Percentiles rank a stretch among this genome's conserved stretches.
These are phyloP conservation scores for Hsuehochloa calcarea DNA, from an alignment of 176 grass and related monocot species.

Conservation along the genomic window DNA sequence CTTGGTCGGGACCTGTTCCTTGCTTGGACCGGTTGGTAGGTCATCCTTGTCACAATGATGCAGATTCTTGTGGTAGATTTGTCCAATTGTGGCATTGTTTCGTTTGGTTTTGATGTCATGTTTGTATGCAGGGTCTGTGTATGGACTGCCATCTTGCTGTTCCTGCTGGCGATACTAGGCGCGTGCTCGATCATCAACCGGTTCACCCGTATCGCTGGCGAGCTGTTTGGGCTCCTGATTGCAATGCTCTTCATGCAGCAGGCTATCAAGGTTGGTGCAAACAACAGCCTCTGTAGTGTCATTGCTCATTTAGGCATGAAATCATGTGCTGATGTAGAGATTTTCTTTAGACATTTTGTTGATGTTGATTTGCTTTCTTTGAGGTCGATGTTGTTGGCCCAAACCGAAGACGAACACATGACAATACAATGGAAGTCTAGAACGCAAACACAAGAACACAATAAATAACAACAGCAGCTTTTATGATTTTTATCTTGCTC, in stretches of 20 bases:
- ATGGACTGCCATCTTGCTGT: constrained; percentile 84
- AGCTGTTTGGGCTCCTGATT: constrained; percentile 97
- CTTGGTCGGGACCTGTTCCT: constrained; percentile 74
- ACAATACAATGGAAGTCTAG: too few relatives aligned
- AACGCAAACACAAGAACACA: too few relatives aligned
- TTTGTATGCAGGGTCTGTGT: constrained; percentile 80
- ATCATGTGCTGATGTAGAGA: constrained; percentile 1
- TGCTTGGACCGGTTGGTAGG: constrained; percentile 92
- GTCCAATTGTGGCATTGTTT: background rate
- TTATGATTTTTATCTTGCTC: too few relatives aligned
- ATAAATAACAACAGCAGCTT: too few relatives aligned
- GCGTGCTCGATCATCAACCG: constrained; percentile 91
- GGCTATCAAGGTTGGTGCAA: constrained; percentile 78
- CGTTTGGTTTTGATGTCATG: background rate
- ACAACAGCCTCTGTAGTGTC: background rate
- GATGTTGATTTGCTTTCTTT: background rate
- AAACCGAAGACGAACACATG: too few relatives aligned
- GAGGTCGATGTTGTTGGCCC: too few relatives aligned
- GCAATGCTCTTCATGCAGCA: constrained; percentile 99
- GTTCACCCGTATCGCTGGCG: constrained; percentile 89
- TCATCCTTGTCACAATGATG: background rate
- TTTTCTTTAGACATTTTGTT: background rate
- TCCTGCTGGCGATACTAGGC: constrained; percentile 75
- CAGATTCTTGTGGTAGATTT: constrained; percentile 1
- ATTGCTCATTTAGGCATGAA: constrained; percentile 18